phyloP scores from a whole-genome alignment of 1,139 yeast genomes.

The Barnettozyma hawaiiensis region DNA sequence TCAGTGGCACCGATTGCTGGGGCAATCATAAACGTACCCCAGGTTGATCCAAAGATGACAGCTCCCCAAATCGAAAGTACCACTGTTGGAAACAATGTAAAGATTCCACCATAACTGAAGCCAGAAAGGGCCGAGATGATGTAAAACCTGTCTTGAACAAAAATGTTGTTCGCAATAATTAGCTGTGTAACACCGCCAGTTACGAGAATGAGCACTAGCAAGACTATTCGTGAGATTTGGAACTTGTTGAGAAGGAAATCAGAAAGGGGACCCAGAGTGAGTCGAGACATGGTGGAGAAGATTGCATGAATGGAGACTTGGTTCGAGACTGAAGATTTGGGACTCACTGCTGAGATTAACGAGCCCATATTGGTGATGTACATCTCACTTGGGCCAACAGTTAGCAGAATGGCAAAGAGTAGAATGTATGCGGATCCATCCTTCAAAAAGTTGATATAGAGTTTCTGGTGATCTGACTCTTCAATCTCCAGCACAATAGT shows the following conservation, averaged over 20 bases:
- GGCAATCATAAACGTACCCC: constrained; percentile 88
- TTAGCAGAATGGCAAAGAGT: constrained; percentile 55
- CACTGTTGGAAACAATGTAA: constrained; percentile 80
- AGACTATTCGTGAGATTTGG: constrained; percentile 36
- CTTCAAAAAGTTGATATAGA: constrained; percentile 46
- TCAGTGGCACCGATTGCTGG: constrained; percentile 82
- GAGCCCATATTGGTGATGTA: constrained; percentile 82
- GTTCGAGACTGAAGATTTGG: constrained; percentile 34
- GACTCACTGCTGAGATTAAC: constrained; percentile 31
- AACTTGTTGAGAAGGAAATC: constrained; percentile 43
- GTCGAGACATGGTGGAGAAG: constrained; percentile 57
- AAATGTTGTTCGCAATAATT: constrained; percentile 21
- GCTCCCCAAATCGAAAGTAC: constrained; percentile 86
- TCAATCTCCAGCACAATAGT: constrained; percentile 5
- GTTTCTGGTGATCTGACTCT: constrained; percentile 35
- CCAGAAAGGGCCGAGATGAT: constrained; percentile 57
- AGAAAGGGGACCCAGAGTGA: constrained; percentile 58
- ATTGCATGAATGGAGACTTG: constrained; percentile 52
- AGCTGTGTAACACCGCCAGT: constrained; percentile 43
- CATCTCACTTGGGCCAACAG: constrained; percentile 84
- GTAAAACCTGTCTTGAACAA: constrained; percentile 26
- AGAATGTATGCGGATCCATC: constrained; percentile 66
- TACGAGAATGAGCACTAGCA: constrained; percentile 37
- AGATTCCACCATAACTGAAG: constrained; percentile 72
- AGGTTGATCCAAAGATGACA: constrained; percentile 83